Conservation (phyloP, 2,329 filamentous ascomycete genomes). For the Claviceps capensis region DNA sequence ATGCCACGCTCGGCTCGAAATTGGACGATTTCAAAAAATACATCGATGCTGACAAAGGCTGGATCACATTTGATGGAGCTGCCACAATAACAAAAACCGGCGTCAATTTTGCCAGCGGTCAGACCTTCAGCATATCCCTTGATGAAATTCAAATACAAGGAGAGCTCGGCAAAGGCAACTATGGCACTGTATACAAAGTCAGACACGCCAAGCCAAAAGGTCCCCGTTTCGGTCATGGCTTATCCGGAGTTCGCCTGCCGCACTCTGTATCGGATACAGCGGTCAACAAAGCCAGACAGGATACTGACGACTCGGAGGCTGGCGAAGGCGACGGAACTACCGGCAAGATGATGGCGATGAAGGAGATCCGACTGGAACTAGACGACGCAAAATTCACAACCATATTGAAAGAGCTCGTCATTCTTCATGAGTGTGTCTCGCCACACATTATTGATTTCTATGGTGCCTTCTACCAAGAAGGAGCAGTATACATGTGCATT, state of each 20-base stretch:
- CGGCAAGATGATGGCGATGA: conserved; percentile 95
- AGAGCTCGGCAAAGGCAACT: conserved; percentile 94
- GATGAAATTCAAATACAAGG: conserved; percentile 90
- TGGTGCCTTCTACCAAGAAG: conserved; percentile 96
- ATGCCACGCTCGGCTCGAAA: conserved; percentile 30
- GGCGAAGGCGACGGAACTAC: conserved; percentile 34
- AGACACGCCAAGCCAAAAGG: conserved; percentile 58
- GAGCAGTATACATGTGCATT: conserved; percentile 97
- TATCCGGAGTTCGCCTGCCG: conserved; percentile 32
- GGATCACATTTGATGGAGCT: conserved; percentile 83
- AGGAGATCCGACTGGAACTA: conserved; percentile 88
- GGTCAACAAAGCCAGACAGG: conserved; percentile 15
- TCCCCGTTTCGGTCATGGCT: conserved; percentile 44
- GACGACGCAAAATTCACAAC: conserved; percentile 95
- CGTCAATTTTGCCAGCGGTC: conserved; percentile 83
- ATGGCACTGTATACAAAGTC: conserved; percentile 95
- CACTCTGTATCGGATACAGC: conserved; percentile 23
- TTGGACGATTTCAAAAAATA: conserved; percentile 57
- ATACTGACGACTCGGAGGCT: conserved; percentile 15
- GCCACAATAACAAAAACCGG: conserved; percentile 79
- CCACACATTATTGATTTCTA: conserved; percentile 99
- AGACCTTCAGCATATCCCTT: conserved; percentile 83
- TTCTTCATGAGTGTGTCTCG: conserved; percentile 85
- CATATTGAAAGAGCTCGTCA: conserved; percentile 95
- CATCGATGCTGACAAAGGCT: conserved; percentile 84